These are phyloP conservation scores for Marasmius oreades DNA, from an alignment of 1,284 basidiomycete genomes.

Conservation along the genomic window DNA sequence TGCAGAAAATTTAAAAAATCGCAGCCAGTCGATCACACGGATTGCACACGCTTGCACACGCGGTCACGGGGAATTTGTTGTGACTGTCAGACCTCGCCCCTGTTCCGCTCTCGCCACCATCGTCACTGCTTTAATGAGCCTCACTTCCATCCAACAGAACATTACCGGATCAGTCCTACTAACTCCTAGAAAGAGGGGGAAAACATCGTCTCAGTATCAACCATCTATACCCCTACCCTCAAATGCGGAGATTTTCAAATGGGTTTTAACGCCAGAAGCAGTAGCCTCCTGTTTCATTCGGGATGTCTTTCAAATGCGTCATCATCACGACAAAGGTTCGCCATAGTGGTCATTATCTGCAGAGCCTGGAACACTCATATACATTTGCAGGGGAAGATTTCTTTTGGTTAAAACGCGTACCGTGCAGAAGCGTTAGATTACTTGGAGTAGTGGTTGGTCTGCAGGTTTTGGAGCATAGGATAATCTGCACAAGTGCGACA, in stretches of 20 bases:
- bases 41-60: too few relatives aligned
- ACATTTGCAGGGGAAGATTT: constrained; percentile 44
- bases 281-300: constrained; percentile 58
- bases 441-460: constrained; percentile 64
- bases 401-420: constrained; percentile 69
- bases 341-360: background rate
- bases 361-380: background rate
- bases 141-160: constrained; percentile 3
- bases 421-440: constrained; percentile 59
- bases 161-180: constrained; percentile 1
- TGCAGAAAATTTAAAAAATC: background rate
- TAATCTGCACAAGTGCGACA: constrained; percentile 50
- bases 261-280: constrained; percentile 60
- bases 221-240: background rate
- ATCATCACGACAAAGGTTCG: constrained; percentile 36
- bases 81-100: background rate
- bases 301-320: constrained; percentile 55
- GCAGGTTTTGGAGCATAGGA: constrained; percentile 52
- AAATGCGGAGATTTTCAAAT: constrained; percentile 41
- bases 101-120: background rate
- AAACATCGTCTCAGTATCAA: background rate
- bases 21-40: too few relatives aligned
- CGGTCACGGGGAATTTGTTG: background rate
- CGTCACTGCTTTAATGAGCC: constrained; percentile 10
- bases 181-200: constrained; percentile 10